A percentile compares a stretch with the other conserved stretches of the same genome.
Evolutionary conservation across 2,329 filamentous ascomycete genomes (phyloP).

Genomic region (Chrysoporthe cubensis): DNA sequence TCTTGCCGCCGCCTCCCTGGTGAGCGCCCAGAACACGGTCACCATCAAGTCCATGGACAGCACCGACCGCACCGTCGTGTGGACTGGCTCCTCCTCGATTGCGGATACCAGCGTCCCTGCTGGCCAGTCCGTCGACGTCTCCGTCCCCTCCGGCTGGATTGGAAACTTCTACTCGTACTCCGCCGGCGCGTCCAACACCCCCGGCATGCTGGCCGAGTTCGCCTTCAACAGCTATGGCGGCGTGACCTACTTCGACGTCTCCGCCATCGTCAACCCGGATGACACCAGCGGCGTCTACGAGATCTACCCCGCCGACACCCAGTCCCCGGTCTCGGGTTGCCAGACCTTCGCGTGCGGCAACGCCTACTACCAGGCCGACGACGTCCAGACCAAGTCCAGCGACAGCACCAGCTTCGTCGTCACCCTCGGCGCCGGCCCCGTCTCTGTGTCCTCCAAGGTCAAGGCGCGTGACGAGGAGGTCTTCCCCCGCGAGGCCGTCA

Average conservation of each 20-base stretch:
- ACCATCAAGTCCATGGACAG: slow-evolving; percentile 64
- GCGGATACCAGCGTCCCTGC: slow-evolving; percentile 45
- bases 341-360: slow-evolving; percentile 48
- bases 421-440: slow-evolving; percentile 48
- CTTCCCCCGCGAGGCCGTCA: slow-evolving; percentile 28
- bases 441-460: slow-evolving; percentile 30
- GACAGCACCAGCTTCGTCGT: slow-evolving; percentile 53
- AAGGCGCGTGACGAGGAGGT: slow-evolving; percentile 22
- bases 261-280: slow-evolving; percentile 47
- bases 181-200: slow-evolving; percentile 36
- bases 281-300: slow-evolving; percentile 45
- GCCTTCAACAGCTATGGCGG: slow-evolving; percentile 42
- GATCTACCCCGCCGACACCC: slow-evolving; percentile 40
- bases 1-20: slow-evolving; percentile 45
- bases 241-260: slow-evolving; percentile 49
- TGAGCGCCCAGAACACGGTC: slow-evolving; percentile 52
- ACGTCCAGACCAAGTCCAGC: slow-evolving; percentile 60
- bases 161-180: slow-evolving; percentile 43
- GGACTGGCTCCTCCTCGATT: slow-evolving; percentile 51
- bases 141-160: slow-evolving; percentile 35
- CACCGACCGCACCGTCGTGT: slow-evolving; percentile 52
- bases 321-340: slow-evolving; percentile 44
- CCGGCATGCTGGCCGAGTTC: slow-evolving; percentile 45
- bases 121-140: slow-evolving; percentile 41
- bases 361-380: slow-evolving; percentile 57